These are phyloP conservation scores for Nothophoma quercina DNA, from an alignment of 2,329 filamentous ascomycete species.

Conservation along the genomic window DNA sequence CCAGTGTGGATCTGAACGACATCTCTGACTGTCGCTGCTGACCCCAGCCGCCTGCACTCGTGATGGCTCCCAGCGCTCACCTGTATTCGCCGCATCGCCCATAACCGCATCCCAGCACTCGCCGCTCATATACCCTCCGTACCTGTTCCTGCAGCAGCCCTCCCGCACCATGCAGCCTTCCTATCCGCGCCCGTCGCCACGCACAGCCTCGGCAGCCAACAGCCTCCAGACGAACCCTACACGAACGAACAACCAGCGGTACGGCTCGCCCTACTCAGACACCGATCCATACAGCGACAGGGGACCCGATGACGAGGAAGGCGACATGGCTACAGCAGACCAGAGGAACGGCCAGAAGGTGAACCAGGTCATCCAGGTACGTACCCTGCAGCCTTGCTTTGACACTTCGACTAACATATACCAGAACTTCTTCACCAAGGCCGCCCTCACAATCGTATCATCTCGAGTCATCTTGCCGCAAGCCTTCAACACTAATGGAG, in stretches of 20 bases:
- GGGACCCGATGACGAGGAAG: constrained; percentile 60
- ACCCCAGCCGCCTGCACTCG: constrained; percentile 40
- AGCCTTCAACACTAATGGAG: constrained; percentile 63
- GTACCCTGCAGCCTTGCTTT: constrained; percentile 22
- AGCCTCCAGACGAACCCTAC: constrained; percentile 75
- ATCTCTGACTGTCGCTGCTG: constrained; percentile 31
- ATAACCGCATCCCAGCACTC: constrained; percentile 34
- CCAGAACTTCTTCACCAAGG: constrained; percentile 91
- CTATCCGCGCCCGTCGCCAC: constrained; percentile 77
- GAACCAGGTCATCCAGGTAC: constrained; percentile 91
- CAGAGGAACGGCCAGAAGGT: constrained; percentile 65
- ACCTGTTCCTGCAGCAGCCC: constrained; percentile 33
- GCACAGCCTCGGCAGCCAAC: constrained; percentile 75
- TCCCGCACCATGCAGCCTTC: constrained; percentile 76
- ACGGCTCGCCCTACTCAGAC: constrained; percentile 65
- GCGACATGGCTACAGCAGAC: constrained; percentile 51
- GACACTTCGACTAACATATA: constrained; percentile 11
- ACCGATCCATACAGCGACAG: constrained; percentile 58
- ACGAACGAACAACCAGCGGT: constrained; percentile 76
- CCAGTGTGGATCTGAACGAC: constrained; percentile 34
- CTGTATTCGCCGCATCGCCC: constrained; percentile 43
- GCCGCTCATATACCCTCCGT: constrained; percentile 16
- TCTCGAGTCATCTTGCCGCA: constrained; percentile 76
- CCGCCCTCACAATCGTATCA: constrained; percentile 82
- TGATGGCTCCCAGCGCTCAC: constrained; percentile 49